Evolutionary conservation across 73 alveolate species (phyloP), one percentile per base, ranked within the genome.

Genomic region (Chromera velia): DNA sequence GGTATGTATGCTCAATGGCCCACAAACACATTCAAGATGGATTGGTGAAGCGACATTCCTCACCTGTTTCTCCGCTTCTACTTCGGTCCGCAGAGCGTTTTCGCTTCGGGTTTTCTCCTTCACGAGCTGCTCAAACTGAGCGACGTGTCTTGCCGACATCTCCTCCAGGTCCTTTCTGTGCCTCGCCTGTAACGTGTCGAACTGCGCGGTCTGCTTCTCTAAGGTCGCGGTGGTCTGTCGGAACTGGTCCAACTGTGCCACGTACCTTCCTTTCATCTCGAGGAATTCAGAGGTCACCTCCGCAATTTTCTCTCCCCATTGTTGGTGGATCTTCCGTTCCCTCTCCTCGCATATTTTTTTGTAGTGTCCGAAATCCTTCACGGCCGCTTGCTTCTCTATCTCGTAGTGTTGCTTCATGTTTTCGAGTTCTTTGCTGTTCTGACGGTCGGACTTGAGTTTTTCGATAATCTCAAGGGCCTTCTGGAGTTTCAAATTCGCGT

Each of bases 381-480:
- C 22, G 13, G 55, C 55, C 55, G 55, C 13, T 13, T 40, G 4
- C 55, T 40, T 40, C 55, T 40, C 55, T 13, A 7, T 13, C 22
- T 40, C 55, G 55, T 7, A 7, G 55, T 13, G 55, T 13, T 7
- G 22, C 55, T 40, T 40, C 55, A 40, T 4, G 22, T 40, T 4
- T 4, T 40, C 55, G 55, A 40, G 4, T 13, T 40, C 55, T 13
- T 40, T 40, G 55, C 55, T 40, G 55, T 40, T 40, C 55, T 40
- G 55, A 4, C 4, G 55, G 55, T 40, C 55, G 55, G 4, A 7
- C 22, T 13, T 74, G 72, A 74, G 78, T 32, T 88, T 90, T 40
- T 90, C 97, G 28, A 91, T 81, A 26, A 90, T 87, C 18, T 90
- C 90, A 76, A 82, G 87, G 33, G 90, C 83, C 70, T 88, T 78